Evolutionary conservation across 2,329 filamentous ascomycete species (phyloP), one percentile per base, ranked within the genome.

Genomic region (Trichoderma sp.): DNA sequence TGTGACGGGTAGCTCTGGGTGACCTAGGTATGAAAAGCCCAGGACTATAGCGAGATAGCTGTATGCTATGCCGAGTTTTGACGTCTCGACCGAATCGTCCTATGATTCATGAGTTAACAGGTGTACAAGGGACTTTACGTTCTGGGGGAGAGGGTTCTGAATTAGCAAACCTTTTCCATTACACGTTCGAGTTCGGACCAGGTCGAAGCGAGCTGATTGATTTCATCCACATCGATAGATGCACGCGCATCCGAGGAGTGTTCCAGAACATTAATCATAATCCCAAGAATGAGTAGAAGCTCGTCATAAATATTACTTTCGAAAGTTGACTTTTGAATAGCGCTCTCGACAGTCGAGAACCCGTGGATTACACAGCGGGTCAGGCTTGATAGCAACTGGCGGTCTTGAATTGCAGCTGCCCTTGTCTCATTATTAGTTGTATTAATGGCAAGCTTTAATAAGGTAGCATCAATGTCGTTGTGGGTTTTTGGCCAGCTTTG

Each of bases 181-280:
- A 84, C 85, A 71, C 88, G 84, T 72, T 89, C 86, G 71, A 91
- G 89, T 52, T 88, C 84, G n/a, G 90, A 81, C 78, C 94, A 96
- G 11, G 91, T 81, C 49, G 80, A 79, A 37, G 92, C 83, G 43
- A 96, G 83, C 60, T 80, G 80, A 59, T 89, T 84, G 43, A 94
- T 79, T 8, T 87, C 82, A 75, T 71, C 71, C 11, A 14, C 43
- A 11, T 61, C 26, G 16, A 51, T 21, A 21, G 60, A 61, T 56
- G 60, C 24, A 21, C 71, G 72, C 14, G 91, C 90, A 26, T 83
- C 78, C 18, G 88, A 83, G 75, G 89, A 93, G 76, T 93, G 90
- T 77, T 97, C 94, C 10, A 92, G 87, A 66, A 97, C 86, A 75
- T 97, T 97, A 78, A 97, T 97, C 79, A 95, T 87, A 26, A 93